Conservation (phyloP, 140 eudicot species). For the Erigeron philadelphicus region DNA sequence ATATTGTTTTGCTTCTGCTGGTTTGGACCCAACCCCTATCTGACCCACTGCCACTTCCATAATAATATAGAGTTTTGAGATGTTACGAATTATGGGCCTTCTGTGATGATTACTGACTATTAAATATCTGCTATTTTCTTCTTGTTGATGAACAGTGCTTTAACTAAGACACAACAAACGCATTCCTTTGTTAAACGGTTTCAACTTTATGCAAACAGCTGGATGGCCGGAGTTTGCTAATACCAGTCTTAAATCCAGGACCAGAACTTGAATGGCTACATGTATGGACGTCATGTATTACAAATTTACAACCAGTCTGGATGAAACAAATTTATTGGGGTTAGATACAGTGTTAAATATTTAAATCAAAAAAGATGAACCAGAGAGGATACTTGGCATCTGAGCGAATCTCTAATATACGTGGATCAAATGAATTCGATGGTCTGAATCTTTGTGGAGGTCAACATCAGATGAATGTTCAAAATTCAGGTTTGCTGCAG, state of each 20-base stretch:
- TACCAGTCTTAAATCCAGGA: background rate
- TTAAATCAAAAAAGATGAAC: background rate
- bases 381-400: slow-evolving; percentile 3
- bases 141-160: background rate
- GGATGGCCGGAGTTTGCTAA: slow-evolving; percentile 1
- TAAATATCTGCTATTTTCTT: background rate
- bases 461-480: slow-evolving; percentile 4
- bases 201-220: background rate
- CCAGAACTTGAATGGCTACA: background rate
- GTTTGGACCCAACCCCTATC: background rate
- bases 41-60: background rate
- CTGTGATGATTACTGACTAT: background rate
- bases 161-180: background rate
- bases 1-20: too few relatives aligned
- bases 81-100: background rate
- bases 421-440: background rate
- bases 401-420: background rate
- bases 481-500: slow-evolving; percentile 2
- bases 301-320: background rate
- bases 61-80: background rate
- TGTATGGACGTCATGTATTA: background rate
- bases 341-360: background rate
- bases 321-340: background rate
- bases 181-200: background rate
- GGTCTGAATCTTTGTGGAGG: slow-evolving; percentile 12